Base-by-base conservation (phyloP, 2,329 filamentous ascomycete species). In the Fusarium bactridioides region DNA sequence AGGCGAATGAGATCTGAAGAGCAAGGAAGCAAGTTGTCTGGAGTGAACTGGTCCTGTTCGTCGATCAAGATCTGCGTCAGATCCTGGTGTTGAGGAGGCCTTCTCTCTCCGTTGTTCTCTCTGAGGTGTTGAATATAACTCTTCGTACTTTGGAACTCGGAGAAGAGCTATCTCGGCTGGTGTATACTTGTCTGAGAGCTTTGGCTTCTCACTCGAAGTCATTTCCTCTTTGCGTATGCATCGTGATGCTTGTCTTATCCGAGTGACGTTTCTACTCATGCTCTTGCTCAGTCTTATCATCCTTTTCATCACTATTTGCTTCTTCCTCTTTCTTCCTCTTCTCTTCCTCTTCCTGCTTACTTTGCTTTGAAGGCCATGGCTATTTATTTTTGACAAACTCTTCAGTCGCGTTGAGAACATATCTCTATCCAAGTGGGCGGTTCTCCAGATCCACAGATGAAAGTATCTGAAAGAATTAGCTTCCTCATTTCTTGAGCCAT, bases 191-290 rank as follows among this genome's bases (percentile, higher is more conserved):
- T 10, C 16, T 23, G 29, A 33, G 15, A 33, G 47, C 47, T 33
- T 33, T 10, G n/a, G 5, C 6, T 2, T 7, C 5, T 23, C 29
- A 23, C 8, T 7, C 0, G 16, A 23, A 3, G 7, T 33, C 3
- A 2, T 50, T 51, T 33, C 8, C 19, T 35, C 16, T 35, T 35
- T 23, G 11, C 16, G 6, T 51, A 51, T 7, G n/a, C 16, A 35
- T 35, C n/a, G n/a, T 35, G 29, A 23, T 51, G n/a, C 29, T 35
- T 35, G 11, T 25, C 16, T 35, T 35, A 33, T 51, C 29, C 4
- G 16, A 35, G 12, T 12, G 10, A 13, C 16, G n/a, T 35, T 51
- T 35, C 47, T 4, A 19, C n/a, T 35, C 47, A 23, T 35, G 47
- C 16, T 51, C 47, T 35, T 25, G 6, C 47, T 35, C 29, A 13